Percentiles rank a stretch among this genome's conserved stretches.
Conservation (phyloP, 192 early-diverging fungal species). For the Gorgonomyces haynaldii region DNA sequence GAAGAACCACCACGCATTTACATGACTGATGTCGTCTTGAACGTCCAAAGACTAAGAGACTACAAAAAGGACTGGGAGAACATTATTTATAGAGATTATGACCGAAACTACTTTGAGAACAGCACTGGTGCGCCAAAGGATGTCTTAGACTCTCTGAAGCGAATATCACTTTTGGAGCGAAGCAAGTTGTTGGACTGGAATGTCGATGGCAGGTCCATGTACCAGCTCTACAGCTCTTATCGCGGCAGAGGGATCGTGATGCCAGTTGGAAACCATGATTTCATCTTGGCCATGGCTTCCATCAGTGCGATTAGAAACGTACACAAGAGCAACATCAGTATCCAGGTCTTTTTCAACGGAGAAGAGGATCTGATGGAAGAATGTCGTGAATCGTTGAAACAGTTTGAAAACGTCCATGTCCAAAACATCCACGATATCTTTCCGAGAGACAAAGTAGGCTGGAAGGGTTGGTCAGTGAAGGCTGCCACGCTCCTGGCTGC, state of each 20-base stretch:
- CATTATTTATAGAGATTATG: no score
- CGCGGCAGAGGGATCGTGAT: slow-evolving; percentile 4
- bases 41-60: no score
- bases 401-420: slow-evolving; percentile 11
- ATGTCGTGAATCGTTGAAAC: slow-evolving; percentile 15
- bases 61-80: no score
- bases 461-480: slow-evolving; percentile 53
- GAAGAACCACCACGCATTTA: no score
- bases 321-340: slow-evolving; percentile 3
- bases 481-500: slow-evolving; percentile 54
- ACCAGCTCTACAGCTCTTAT: not conserved
- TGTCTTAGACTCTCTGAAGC: no score
- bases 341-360: slow-evolving; percentile 6
- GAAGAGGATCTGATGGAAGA: not conserved
- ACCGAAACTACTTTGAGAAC: no score
- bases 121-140: no score
- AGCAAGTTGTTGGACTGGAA: not conserved
- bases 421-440: slow-evolving; percentile 18
- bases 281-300: slow-evolving; percentile 3
- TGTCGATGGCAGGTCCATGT: not conserved
- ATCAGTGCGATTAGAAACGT: slow-evolving; percentile 1
- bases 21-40: no score
- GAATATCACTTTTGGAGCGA: no score
- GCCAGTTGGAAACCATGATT: not conserved
- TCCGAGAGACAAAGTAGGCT: slow-evolving; percentile 17